A percentile compares a stretch with the other conserved stretches of the same genome.
These are phyloP conservation scores for Colletotrichum somersetense DNA, from an alignment of 2,329 filamentous ascomycete species.

Conservation along the genomic window DNA sequence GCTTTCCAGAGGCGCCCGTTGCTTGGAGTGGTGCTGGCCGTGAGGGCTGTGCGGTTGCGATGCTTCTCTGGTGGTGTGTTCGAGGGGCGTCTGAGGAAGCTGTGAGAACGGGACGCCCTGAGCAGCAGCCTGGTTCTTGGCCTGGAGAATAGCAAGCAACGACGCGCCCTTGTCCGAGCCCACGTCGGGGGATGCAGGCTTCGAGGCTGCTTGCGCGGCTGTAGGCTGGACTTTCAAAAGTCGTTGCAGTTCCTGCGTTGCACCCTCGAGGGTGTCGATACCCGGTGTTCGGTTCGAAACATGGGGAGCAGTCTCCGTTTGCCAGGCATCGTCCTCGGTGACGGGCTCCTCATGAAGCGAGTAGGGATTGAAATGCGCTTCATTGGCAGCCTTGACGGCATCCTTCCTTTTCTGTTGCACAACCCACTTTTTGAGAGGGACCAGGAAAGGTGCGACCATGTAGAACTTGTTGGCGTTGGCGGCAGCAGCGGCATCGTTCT, in stretches of 20 bases:
- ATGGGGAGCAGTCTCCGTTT: conserved; percentile 52
- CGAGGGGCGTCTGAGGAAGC: conserved; percentile 65
- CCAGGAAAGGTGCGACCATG: conserved; percentile 95
- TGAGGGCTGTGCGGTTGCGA: conserved; percentile 70
- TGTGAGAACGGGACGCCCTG: conserved; percentile 43
- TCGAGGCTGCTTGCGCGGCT: conserved; percentile 62
- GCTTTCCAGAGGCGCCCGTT: conserved; percentile 24
- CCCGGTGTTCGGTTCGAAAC: conserved; percentile 52
- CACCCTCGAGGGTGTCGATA: conserved; percentile 63
- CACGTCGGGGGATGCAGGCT: conserved; percentile 43
- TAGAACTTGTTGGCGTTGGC: conserved; percentile 90
- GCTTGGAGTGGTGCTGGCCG: conserved; percentile 55
- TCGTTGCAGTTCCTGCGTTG: conserved; percentile 65
- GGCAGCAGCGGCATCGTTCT: conserved; percentile 67
- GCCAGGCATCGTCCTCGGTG: conserved; percentile 72
- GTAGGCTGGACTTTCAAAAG: conserved; percentile 68
- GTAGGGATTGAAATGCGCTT: conserved; percentile 57
- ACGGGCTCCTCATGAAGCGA: conserved; percentile 67
- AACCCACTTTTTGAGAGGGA: conserved; percentile 90
- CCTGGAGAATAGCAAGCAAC: conserved; percentile 66
- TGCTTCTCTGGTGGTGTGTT: conserved; percentile 64
- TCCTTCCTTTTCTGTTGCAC: conserved; percentile 84
- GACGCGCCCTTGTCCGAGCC: conserved; percentile 62
- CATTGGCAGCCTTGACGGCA: conserved; percentile 58
- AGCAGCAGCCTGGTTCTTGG: conserved; percentile 44